Base-by-base conservation (phyloP, 306 rosid species). In the Elaeagnus macrophylla region DNA sequence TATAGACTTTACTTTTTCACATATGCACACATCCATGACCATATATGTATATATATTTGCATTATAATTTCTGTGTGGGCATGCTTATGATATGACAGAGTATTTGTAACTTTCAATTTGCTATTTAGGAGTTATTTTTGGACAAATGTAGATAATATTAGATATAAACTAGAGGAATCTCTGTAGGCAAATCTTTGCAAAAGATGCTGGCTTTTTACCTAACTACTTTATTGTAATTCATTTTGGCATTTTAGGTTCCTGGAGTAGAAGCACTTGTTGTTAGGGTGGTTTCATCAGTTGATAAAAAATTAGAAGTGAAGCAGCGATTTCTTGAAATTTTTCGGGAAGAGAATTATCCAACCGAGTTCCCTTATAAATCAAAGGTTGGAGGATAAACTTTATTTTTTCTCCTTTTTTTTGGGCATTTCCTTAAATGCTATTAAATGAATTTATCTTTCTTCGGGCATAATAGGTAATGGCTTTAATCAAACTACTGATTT, bases 271-370 rank as follows among this genome's bases (percentile, higher is more conserved):
- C 75, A 5, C 95, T 93, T 75, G 95, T 93, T 3, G 25, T 93
- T 12, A 87, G 99, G 70, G 99, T 93, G 13, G 99, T 93, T 59
- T 93, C 99, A 14, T 93, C 96, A 0, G 96, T 93, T 48, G 99
- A 93, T 85, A 93, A 87, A 77, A 87, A 87, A 66, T 80, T 93
- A 69, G 96, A 93, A 82, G 99, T 93, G 57, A 93, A 93, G 72
- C 95, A 73, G 64, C 77, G 95, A 17, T 93, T 93, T 81, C 67
- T 87, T 65, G 99, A 93, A 69, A 87, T 87, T 56, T 93, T 93
- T 79, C 94, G 79, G 61, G 96, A 93, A 73, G 99, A 93, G 45
- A 87, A 93, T 73, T 87, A 93, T 77, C 95, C 99, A n/a, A 78
- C 81, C 12, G 96, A 93, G 64, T 93, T 93, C 60, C 99, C 96